Conservation (phyloP, 2,329 filamentous ascomycete species). For the Didymellaceae sp. region DNA sequence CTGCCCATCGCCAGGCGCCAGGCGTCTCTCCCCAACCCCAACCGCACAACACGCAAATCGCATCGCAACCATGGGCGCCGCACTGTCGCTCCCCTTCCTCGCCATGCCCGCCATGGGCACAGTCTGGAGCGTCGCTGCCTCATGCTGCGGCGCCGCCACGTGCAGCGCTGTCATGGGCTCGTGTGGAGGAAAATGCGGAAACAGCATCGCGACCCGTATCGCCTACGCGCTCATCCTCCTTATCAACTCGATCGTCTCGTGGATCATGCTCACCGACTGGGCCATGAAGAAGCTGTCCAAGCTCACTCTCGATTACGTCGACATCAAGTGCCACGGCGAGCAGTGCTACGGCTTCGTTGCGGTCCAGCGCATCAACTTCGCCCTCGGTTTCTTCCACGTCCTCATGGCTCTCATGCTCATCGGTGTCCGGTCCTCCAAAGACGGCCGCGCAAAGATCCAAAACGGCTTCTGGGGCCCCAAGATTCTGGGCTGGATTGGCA, state of each 20-base stretch:
- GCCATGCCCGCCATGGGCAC: slow-evolving; percentile 85
- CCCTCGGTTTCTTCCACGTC: slow-evolving; percentile 91
- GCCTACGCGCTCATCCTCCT: slow-evolving; percentile 94
- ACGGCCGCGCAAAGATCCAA: slow-evolving; percentile 85
- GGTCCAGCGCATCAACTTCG: slow-evolving; percentile 97
- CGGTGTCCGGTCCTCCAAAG: slow-evolving; percentile 85
- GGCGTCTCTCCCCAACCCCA: slow-evolving; percentile 20
- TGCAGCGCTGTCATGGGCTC: slow-evolving; percentile 95
- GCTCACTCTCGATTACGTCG: slow-evolving; percentile 92
- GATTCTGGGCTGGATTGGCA: slow-evolving; percentile 82
- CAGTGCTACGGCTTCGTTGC: slow-evolving; percentile 95
- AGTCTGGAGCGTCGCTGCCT: slow-evolving; percentile 80
- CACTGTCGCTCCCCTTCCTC: slow-evolving; percentile 87
- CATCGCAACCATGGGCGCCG: slow-evolving; percentile 74
- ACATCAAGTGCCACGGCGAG: slow-evolving; percentile 86
- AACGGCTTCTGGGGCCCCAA: slow-evolving; percentile 99
- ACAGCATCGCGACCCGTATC: slow-evolving; percentile 96
- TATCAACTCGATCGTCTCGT: slow-evolving; percentile 94
- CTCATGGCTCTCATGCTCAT: slow-evolving; percentile 83
- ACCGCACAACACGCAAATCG: slow-evolving; percentile 20
- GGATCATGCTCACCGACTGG: slow-evolving; percentile 99
- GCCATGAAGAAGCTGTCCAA: slow-evolving; percentile 94
- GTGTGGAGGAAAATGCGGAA: slow-evolving; percentile 89
- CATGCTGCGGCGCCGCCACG: slow-evolving; percentile 95
- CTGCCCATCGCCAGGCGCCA: neutral